Evolutionary conservation across 352 stramenopile genomes (phyloP), one percentile per base, ranked within the genome.

Genomic region (Phytophthora sojae): DNA sequence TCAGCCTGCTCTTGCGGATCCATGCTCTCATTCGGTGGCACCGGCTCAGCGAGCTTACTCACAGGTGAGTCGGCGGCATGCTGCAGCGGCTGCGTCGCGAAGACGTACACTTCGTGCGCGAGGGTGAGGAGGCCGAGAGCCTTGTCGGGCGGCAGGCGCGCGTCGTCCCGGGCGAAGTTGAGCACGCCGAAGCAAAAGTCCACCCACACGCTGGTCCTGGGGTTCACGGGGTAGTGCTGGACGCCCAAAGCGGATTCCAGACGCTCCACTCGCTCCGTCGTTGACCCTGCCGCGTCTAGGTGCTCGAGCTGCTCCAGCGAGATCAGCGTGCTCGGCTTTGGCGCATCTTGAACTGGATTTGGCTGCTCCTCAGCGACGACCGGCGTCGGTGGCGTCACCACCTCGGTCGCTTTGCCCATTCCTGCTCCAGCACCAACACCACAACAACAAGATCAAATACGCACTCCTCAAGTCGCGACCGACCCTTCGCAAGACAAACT

Each of bases 171-270:
- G 59, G 75, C 83, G 67, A 95, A 95, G 37, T 80, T 79, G 26
- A 93, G 64, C 55, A 90, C 76, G 23, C 79, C 74, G 57, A 94
- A 92, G 70, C 80, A 89, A 45, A 88, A 87, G 52, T 95, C 82
- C 15, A 90, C 71, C 64, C 75, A 91, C 50, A 77, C 78, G 7
- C 71, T 75, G 23, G 81, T 82, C 8, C 79, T 76, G 19, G 83
- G 73, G 29, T 93, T 95, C 15, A 71, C 64, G 26, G 39, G 60
- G 57, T 87, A 90, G 67, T 89, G 80, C 42, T 72, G 51, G 3
- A 92, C 80, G 21, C 72, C 61, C 35, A 93, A 82, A 15, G 83
- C 75, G 6, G 53, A 23, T 19, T 80, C 59, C 23, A 93, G 73
- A 39, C 63, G 44, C 25, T 70, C 42, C 7, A 86, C 65, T n/a